These are phyloP conservation scores for Solanum sejunctum DNA, from an alignment of 257 asterid genomes.

Conservation along the genomic window DNA sequence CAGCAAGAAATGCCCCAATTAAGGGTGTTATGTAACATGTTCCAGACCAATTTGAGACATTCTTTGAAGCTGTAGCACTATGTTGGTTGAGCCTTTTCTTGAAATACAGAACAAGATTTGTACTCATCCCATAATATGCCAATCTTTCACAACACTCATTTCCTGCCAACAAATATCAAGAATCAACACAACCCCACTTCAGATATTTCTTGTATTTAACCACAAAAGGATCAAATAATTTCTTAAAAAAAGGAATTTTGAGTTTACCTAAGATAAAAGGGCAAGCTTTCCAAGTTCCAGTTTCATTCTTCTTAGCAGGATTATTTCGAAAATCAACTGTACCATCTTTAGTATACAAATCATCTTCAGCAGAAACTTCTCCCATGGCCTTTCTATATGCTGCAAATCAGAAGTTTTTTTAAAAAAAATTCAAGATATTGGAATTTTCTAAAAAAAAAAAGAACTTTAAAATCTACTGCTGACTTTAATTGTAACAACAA, in stretches of 20 bases:
- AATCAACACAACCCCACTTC: background rate
- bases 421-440: background rate
- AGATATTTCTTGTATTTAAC: background rate
- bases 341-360: conserved; percentile 58
- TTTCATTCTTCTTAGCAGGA: conserved; percentile 55
- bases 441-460: background rate
- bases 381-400: conserved; percentile 5
- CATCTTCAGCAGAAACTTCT: conserved; percentile 14
- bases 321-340: conserved; percentile 47
- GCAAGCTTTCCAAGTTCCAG: conserved; percentile 80
- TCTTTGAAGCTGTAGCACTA: conserved; percentile 44
- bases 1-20: conserved; percentile 66
- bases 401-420: background rate
- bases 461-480: background rate
- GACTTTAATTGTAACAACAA: background rate
- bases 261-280: conserved; percentile 56
- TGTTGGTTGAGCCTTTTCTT: conserved; percentile 34
- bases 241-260: background rate
- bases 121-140: background rate
- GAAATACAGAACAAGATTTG: background rate
- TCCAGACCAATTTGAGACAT: conserved; percentile 60
- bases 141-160: background rate
- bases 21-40: conserved; percentile 65
- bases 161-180: background rate
- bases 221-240: background rate